A percentile compares a stretch with the other conserved stretches of the same genome.
phyloP scores from a whole-genome alignment of 2,329 filamentous ascomycete genomes.

The Lachnellula cervina region DNA sequence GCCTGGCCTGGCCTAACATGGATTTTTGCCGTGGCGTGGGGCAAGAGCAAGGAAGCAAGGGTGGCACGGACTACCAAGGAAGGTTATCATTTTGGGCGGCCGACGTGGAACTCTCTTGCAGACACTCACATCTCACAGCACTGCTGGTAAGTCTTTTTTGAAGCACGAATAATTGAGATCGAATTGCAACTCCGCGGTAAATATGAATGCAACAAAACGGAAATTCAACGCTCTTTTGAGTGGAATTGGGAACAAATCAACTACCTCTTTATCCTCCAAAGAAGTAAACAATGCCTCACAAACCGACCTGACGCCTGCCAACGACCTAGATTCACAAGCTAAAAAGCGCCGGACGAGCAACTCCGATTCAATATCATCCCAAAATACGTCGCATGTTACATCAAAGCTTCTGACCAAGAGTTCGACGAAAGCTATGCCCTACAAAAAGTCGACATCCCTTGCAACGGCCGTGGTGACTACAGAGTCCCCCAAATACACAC shows the following conservation, averaged over 20 bases:
- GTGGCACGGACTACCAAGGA: conserved; percentile 7
- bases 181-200: background rate
- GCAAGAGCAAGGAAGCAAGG: conserved; percentile 6
- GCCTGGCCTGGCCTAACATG: background rate
- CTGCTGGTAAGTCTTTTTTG: background rate
- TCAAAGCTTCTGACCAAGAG: conserved; percentile 1
- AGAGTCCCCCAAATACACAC: conserved; percentile 67
- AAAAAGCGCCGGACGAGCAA: conserved; percentile 30
- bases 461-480: conserved; percentile 8
- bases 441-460: conserved; percentile 24
- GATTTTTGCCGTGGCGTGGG: background rate
- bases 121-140: background rate
- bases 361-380: conserved; percentile 7
- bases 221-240: conserved; percentile 77
- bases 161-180: background rate
- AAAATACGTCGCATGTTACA: conserved; percentile 1
- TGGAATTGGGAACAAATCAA: conserved; percentile 49
- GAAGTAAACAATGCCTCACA: conserved; percentile 35
- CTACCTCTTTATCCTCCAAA: conserved; percentile 38
- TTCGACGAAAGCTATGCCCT: conserved; percentile 13
- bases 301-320: conserved; percentile 27
- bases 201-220: conserved; percentile 74
- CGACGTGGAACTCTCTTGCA: background rate
- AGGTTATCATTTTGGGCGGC: background rate
- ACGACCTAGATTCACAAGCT: conserved; percentile 16